These are phyloP conservation scores for Hypoxylon crocopeplum DNA, from an alignment of 495 filamentous ascomycete genomes.

Conservation along the genomic window DNA sequence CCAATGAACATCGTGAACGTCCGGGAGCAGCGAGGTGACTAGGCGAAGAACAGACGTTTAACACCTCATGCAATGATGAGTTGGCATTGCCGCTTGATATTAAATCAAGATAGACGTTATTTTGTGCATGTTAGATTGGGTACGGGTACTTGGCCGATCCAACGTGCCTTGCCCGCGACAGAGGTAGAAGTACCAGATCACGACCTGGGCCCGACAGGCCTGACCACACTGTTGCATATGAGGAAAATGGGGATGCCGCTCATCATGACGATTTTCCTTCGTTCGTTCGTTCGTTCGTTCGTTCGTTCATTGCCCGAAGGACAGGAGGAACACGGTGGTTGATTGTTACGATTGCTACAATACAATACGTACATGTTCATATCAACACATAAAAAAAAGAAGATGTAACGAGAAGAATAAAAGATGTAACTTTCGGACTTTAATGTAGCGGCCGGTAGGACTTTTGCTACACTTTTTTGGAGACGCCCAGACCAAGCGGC, in stretches of 20 bases:
- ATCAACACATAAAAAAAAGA: background rate
- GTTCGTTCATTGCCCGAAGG: slow-evolving; percentile 18
- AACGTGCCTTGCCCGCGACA: slow-evolving; percentile 24
- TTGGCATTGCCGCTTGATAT: slow-evolving; percentile 79
- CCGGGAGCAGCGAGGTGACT: slow-evolving; percentile 48
- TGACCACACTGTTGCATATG: slow-evolving; percentile 38
- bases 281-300: no score
- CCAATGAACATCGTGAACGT: slow-evolving; percentile 33
- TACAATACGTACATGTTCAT: slow-evolving; percentile 5
- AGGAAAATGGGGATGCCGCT: slow-evolving; percentile 39
- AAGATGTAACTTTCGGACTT: slow-evolving; percentile 36
- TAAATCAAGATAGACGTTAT: slow-evolving; percentile 63
- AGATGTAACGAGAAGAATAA: background rate
- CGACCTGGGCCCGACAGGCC: slow-evolving; percentile 30
- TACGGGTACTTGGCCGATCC: slow-evolving; percentile 42
- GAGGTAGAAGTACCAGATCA: slow-evolving; percentile 35
- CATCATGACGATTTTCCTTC: slow-evolving; percentile 40
- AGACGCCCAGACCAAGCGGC: slow-evolving; percentile 28
- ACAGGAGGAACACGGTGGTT: slow-evolving; percentile 24
- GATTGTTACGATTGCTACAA: slow-evolving; percentile 30
- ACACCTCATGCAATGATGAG: slow-evolving; percentile 84
- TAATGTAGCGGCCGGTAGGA: slow-evolving; percentile 36
- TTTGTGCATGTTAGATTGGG: slow-evolving; percentile 57
- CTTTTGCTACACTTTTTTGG: slow-evolving; percentile 5
- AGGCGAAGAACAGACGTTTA: slow-evolving; percentile 62